phyloP scores from a whole-genome alignment of 768 basidiomycete genomes.

The Mycena venus region DNA sequence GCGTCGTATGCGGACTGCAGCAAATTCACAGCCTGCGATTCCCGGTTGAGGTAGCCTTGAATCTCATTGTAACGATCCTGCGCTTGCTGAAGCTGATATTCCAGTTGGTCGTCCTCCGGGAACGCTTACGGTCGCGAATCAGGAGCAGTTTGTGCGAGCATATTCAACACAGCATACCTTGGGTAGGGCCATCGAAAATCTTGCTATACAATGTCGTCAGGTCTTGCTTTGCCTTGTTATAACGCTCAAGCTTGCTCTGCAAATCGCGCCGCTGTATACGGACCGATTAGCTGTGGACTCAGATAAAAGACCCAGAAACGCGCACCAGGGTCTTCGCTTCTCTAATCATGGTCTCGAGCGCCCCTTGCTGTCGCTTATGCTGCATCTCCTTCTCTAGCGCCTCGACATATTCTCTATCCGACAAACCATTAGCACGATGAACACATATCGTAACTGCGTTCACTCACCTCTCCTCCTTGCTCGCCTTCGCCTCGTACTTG shows the following conservation, averaged over 20 bases:
- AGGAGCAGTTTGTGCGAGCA: too few species aligned
- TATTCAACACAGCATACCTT: conserved; percentile 51
- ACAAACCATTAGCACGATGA: background rate
- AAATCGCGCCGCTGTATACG: background rate
- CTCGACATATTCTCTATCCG: conserved; percentile 58
- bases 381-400: conserved; percentile 57
- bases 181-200: conserved; percentile 59
- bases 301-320: background rate
- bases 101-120: conserved; percentile 60
- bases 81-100: conserved; percentile 50
- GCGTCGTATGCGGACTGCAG: conserved; percentile 52
- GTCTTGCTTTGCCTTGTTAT: conserved; percentile 50
- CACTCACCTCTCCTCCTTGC: conserved; percentile 59
- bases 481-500: conserved; percentile 56
- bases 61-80: conserved; percentile 50
- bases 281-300: background rate
- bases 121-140: conserved; percentile 45
- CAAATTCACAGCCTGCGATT: conserved; percentile 56
- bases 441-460: background rate
- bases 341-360: conserved; percentile 46
- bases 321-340: conserved; percentile 54
- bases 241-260: background rate
- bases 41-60: conserved; percentile 51
- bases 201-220: conserved; percentile 53
- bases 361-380: conserved; percentile 49